phyloP scores from a whole-genome alignment of 139 green algal genomes.

The Micromonas pusilla region DNA sequence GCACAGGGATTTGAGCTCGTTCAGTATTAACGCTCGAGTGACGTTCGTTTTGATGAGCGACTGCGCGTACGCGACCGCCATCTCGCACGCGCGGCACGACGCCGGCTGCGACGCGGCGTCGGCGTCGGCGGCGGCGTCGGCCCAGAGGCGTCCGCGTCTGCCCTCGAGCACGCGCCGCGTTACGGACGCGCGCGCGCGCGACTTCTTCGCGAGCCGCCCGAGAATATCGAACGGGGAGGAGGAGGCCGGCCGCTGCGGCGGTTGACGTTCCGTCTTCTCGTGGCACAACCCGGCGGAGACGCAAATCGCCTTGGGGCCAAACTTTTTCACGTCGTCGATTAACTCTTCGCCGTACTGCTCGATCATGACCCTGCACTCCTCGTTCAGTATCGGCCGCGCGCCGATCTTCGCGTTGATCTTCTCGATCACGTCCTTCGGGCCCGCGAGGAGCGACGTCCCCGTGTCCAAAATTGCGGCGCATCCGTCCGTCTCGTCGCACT shows the following conservation, averaged over 20 bases:
- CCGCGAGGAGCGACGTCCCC: constrained; percentile 75
- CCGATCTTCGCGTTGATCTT: constrained; percentile 60
- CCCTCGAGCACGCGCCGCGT: too few relatives aligned
- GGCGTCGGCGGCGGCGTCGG: too few relatives aligned
- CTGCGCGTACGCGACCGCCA: constrained; percentile 15
- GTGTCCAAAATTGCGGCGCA: constrained; percentile 83
- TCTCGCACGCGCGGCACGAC: constrained; percentile 18
- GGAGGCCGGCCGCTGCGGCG: too few relatives aligned
- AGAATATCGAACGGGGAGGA: too few relatives aligned
- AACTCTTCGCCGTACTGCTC: constrained; percentile 65
- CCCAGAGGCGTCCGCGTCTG: too few relatives aligned
- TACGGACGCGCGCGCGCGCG: too few relatives aligned
- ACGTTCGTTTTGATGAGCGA: neutral
- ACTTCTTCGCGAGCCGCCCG: too few relatives aligned
- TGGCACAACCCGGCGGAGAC: constrained; percentile 37
- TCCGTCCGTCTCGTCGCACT: neutral
- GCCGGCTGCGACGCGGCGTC: neutral
- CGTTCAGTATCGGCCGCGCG: constrained; percentile 38
- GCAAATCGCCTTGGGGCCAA: constrained; percentile 53
- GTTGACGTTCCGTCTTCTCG: neutral
- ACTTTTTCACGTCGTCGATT: constrained; percentile 53
- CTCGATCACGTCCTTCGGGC: constrained; percentile 60
- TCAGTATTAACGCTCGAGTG: neutral
- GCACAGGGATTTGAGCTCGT: constrained; percentile 31
- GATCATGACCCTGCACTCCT: constrained; percentile 64